Evolutionary conservation across 1,284 basidiomycete genomes (phyloP), one percentile per base, ranked within the genome.

Genomic region (Pisolithus thermaeus): DNA sequence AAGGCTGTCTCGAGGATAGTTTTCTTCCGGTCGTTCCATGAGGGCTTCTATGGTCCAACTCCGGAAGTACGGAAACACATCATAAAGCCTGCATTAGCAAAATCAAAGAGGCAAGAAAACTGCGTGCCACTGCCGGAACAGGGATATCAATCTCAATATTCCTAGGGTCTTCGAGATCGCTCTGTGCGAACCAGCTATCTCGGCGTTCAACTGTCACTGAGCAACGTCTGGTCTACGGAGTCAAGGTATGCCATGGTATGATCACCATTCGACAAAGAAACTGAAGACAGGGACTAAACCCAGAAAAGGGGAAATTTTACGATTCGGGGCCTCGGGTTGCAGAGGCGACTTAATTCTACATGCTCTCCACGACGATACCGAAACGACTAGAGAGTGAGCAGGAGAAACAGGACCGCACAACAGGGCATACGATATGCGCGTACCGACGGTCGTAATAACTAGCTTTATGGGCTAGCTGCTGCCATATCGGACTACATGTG

Each of bases 11-110:
- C 18, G 18, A 20, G 18, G 81, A 60, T 77, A 90, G 42, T 73
- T 76, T 60, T 90, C 88, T 2, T 67, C 73, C 1, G 63, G 61
- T 4, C 81, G 74, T 60, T 88, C 63, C 0, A 90, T 87, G 7
- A 90, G 70, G 7, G 71, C 73, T 63, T 90, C 88, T 14, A 90
- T 69, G 44, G 90, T 83, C 88, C 88, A 90, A 62, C 83, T 90
- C 0, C 87, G 87, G 22, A 90, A 76, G 84, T 88, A 35, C 27
- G 53, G 8, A 7, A 28, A 32, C 41, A 20, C 16, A 22, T 28
- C 46, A 30, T 30, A 6, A 20, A 3, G 20, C 27, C 40, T 18
- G 30, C 9, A 12, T 30, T 30, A 30, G 25, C 18, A 20, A 38
- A 8, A 8, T 16, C 27, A 8, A 8, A 18, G n/a, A 32, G 22